A percentile compares a stretch with the other conserved stretches of the same genome.
phyloP scores from a whole-genome alignment of 768 basidiomycete genomes.

The Trametes coccinea region DNA sequence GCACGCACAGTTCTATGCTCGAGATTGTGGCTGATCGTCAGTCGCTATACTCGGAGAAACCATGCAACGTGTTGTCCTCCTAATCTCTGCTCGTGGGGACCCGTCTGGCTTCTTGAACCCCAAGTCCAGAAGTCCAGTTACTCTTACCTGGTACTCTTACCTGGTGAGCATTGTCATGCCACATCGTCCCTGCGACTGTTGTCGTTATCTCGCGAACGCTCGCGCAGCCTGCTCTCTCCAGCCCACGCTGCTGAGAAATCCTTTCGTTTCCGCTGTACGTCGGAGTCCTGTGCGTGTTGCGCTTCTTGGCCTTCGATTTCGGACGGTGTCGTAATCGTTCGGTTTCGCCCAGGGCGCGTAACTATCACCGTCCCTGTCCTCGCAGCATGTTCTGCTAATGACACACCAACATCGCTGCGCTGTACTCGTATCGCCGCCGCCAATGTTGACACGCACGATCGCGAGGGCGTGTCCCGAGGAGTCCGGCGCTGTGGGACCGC shows the following conservation, averaged over 20 bases:
- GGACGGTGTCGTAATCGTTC: slow-evolving; percentile 18
- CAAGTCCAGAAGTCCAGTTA: too few relatives aligned
- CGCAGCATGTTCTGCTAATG: slow-evolving; percentile 6
- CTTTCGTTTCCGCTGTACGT: slow-evolving; percentile 12
- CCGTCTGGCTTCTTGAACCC: not conserved
- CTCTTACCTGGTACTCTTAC: not conserved
- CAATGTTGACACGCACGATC: slow-evolving; percentile 12
- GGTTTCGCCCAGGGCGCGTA: slow-evolving; percentile 10
- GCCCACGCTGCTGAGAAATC: slow-evolving; percentile 16
- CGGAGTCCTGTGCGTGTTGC: slow-evolving; percentile 4
- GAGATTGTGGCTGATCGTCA: slow-evolving; percentile 18
- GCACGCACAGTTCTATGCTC: not conserved
- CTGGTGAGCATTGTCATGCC: not conserved
- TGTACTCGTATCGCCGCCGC: not conserved
- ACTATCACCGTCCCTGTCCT: not conserved
- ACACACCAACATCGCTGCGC: not conserved
- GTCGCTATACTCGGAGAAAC: slow-evolving; percentile 10
- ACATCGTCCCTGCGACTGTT: slow-evolving; percentile 5
- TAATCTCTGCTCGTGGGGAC: slow-evolving; percentile 13
- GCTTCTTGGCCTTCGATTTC: slow-evolving; percentile 5
- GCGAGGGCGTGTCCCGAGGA: slow-evolving; percentile 8
- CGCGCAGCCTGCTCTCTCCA: slow-evolving; percentile 5
- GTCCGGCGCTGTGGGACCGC: not conserved
- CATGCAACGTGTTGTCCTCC: slow-evolving; percentile 3
- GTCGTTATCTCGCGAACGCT: slow-evolving; percentile 15